Evolutionary conservation across 306 rosid species (phyloP).

Genomic region (Clitoria ternatea): DNA sequence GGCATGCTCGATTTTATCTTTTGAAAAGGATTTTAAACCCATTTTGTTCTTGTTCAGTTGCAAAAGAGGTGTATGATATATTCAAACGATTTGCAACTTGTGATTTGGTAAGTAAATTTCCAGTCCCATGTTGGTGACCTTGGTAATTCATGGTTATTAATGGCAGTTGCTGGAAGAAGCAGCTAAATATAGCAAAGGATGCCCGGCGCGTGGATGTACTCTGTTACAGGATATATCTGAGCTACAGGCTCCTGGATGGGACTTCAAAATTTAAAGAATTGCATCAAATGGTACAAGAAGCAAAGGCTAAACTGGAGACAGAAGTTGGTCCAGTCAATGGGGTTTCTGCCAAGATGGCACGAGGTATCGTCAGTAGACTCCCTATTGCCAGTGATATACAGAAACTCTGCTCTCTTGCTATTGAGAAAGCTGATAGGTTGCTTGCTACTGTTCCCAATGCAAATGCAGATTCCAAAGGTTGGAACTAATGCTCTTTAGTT

Average conservation of each 20-base stretch:
- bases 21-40: not conserved
- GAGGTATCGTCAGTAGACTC: conserved; percentile 94
- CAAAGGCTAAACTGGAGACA: conserved; percentile 70
- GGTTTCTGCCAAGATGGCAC: conserved; percentile 78
- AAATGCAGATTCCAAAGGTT: conserved; percentile 65
- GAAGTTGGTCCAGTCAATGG: conserved; percentile 89
- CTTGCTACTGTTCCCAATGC: conserved; percentile 42
- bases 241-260: conserved; percentile 79
- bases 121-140: conserved; percentile 23
- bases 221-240: conserved; percentile 76
- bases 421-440: conserved; percentile 81
- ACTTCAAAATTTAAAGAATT: conserved; percentile 74
- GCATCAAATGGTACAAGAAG: conserved; percentile 69
- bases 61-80: not conserved
- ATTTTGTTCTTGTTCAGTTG: not conserved
- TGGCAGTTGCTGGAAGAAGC: conserved; percentile 93
- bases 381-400: conserved; percentile 82
- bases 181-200: conserved; percentile 75
- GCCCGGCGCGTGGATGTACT: conserved; percentile 94
- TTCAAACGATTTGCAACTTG: conserved; percentile 8
- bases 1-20: not conserved
- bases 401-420: conserved; percentile 80
- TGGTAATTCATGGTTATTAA: conserved; percentile 28
- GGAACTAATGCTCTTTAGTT: conserved; percentile 2
- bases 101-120: conserved; percentile 10